Conservation (phyloP, 352 stramenopile species). For the Thalassiosira allenii region DNA sequence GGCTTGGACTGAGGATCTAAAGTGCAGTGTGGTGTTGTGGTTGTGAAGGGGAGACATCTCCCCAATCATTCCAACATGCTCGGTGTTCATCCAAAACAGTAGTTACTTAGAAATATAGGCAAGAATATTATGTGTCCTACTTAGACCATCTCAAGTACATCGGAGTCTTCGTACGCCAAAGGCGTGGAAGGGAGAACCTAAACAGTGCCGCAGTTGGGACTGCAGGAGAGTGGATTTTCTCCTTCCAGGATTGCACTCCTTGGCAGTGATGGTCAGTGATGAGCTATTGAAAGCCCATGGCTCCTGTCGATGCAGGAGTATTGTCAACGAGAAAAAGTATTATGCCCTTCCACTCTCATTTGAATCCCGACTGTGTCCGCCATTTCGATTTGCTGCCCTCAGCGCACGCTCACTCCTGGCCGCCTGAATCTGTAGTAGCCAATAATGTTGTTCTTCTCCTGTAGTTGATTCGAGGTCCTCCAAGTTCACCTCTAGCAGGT, state of each 20-base stretch:
- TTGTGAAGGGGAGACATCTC: no score
- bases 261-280: not conserved
- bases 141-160: no score
- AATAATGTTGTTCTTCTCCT: slow-evolving; percentile 27
- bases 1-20: no score
- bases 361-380: not conserved
- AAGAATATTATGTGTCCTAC: no score
- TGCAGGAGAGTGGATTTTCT: slow-evolving; percentile 1
- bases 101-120: no score
- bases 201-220: not conserved
- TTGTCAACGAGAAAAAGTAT: not conserved
- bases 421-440: slow-evolving; percentile 20
- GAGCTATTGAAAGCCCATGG: not conserved
- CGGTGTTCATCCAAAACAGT: no score
- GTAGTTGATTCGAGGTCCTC: slow-evolving; percentile 14
- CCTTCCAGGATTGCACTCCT: not conserved
- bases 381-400: not conserved
- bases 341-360: not conserved
- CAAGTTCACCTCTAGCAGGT: slow-evolving; percentile 33
- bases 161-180: slow-evolving; percentile 10
- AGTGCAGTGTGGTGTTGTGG: no score
- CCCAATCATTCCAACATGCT: no score
- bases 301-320: not conserved
- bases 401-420: slow-evolving; percentile 5
- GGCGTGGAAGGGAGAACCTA: not conserved